Evolutionary conservation across 768 basidiomycete genomes (phyloP).

Genomic region (Mycena polygramma): DNA sequence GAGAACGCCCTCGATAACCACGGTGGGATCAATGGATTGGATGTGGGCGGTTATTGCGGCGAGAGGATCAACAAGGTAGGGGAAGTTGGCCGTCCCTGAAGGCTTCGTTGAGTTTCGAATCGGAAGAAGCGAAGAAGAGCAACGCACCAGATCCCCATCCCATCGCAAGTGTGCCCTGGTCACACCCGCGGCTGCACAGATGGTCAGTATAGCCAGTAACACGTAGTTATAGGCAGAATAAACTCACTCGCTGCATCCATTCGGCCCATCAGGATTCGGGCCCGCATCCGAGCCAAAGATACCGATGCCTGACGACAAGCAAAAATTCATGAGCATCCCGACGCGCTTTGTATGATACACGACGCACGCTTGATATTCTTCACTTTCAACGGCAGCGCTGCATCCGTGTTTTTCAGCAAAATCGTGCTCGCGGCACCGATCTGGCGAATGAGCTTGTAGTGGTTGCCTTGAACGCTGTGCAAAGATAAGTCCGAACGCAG

Average conservation of each 20-base stretch:
- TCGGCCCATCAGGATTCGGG: constrained; percentile 52
- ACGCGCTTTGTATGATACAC: too few relatives aligned
- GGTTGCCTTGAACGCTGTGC: constrained; percentile 35
- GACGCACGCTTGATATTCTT: constrained; percentile 52
- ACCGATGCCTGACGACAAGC: too few relatives aligned
- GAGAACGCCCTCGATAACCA: constrained; percentile 56
- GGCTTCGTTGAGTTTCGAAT: too few relatives aligned
- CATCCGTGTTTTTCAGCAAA: constrained; percentile 69
- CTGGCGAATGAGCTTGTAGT: constrained; percentile 62
- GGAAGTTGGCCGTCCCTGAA: constrained; percentile 35
- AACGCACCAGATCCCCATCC: constrained; percentile 34
- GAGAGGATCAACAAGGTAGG: constrained; percentile 35
- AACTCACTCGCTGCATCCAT: constrained; percentile 43
- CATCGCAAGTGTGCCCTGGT: constrained; percentile 54
- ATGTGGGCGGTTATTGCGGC: constrained; percentile 27
- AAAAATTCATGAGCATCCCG: too few relatives aligned
- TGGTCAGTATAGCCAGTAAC: background rate
- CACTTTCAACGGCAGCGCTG: constrained; percentile 55
- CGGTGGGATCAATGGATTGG: constrained; percentile 42
- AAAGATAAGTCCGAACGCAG: constrained; percentile 31
- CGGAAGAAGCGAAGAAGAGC: background rate
- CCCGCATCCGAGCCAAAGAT: constrained; percentile 56
- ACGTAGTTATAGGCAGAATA: too few relatives aligned
- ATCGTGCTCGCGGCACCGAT: constrained; percentile 75
- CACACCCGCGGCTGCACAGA: constrained; percentile 45